Evolutionary conservation across 345 rosid species (phyloP), one percentile per base, ranked within the genome.

Genomic region (Excoecaria agallocha): DNA sequence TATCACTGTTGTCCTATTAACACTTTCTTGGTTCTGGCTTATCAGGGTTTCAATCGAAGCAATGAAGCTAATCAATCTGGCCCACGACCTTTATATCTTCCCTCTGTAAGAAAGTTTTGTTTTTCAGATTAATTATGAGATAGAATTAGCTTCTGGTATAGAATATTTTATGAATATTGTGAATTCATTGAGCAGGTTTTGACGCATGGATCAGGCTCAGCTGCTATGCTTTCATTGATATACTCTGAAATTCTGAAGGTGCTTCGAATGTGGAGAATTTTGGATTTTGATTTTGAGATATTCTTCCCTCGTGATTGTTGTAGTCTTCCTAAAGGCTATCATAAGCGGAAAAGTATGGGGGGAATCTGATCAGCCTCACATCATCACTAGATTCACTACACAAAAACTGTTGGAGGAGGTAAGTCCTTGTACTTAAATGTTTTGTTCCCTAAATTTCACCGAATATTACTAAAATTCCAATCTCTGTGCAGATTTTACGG

Each of bases 241-340:
- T 87, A 85, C 80, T 81, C 90, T 7, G 91, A 88, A 82, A 78
- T 85, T 59, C 74, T 90, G 73, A 90, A 90, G 78, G 83, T 85
- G 90, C 86, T 90, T 49, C 86, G 90, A 15, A 46, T 86, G 48
- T 81, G 89, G 88, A 81, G 87, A 41, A 79, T 88, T 57, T 62
- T 89, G 78, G 82, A 85, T 69, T 90, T 90, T 76, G 90, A 88
- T 71, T 89, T 83, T 12, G 94, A 90, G 76, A 84, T 86, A 54
- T 88, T 73, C 57, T 90, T 75, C 37, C 94, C 94, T 50, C 87
- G 66, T 71, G 89, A 86, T 77, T 72, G n/a, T 63, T 68, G 74
- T 68, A 78, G 87, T 68, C 82, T 87, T 76, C 94, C 94, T 38
- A 86, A 77, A 79, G 88, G 86, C 35, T 90, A 90, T 75, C 80